Percentiles rank a stretch among this genome's conserved stretches.
These are phyloP conservation scores for Letharia columbiana DNA, from an alignment of 495 filamentous ascomycete species.

Conservation along the genomic window DNA sequence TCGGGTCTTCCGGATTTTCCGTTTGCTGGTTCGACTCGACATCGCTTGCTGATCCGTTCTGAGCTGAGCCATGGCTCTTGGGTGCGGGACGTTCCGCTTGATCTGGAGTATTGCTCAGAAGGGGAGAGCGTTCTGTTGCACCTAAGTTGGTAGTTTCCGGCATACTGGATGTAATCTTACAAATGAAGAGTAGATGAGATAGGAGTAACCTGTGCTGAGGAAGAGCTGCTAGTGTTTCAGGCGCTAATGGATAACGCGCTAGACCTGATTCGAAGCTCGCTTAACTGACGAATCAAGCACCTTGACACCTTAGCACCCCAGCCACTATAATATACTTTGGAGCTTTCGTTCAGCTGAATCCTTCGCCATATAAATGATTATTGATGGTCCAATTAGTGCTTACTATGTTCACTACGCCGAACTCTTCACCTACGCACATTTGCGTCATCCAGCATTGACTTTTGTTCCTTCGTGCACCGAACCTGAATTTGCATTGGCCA, in stretches of 20 bases:
- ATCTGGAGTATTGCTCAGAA: background rate
- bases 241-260: background rate
- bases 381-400: background rate
- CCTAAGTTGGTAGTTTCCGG: background rate
- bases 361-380: background rate
- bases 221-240: background rate
- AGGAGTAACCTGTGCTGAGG: background rate
- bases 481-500: too few relatives aligned
- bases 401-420: background rate
- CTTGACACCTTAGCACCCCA: background rate
- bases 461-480: too few relatives aligned
- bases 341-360: background rate
- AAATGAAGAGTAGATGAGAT: too few relatives aligned
- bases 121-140: conserved; percentile 6
- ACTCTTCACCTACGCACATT: too few relatives aligned
- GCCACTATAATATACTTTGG: background rate
- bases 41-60: background rate
- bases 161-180: background rate
- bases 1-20: conserved; percentile 4
- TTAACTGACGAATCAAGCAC: background rate
- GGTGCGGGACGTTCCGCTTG: background rate
- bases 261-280: background rate
- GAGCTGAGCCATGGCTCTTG: background rate
- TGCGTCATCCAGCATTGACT: too few relatives aligned
- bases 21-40: conserved; percentile 9